Base-by-base conservation (phyloP, 805 yeast species). In the Zygosaccharomyces kombuchaensis region DNA sequence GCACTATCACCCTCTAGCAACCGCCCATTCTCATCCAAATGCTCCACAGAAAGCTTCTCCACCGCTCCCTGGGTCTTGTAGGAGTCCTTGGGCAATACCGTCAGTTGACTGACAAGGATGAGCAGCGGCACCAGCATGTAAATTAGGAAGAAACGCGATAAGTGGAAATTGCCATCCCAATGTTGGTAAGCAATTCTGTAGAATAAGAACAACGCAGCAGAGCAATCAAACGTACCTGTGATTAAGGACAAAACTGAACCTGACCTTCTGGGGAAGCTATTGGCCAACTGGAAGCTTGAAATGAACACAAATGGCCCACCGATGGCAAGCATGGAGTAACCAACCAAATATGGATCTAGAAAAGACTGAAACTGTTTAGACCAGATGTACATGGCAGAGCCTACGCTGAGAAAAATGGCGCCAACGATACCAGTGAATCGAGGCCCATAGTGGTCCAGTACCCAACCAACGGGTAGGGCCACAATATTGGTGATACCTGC, bases 241-340 rank as follows among this genome's bases (percentile, higher is more conserved):
- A 90, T 68, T 13, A 87, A 66, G 0, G 96, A 96, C 53, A 89
- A 68, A 16, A 89, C 73, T 37, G 86, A 74, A 0, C 96, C 96
- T 3, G 95, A 84, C 56, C 78, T 79, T 34, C 77, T 76, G 2
- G 96, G 96, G 67, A 89, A 87, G 22, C 86, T 77, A 62, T 89
- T 90, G 6, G 96, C 86, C 62, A 90, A 72, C 59, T 90, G 97
- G 74, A 90, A 89, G 50, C 88, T 80, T 13, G 95, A 83, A 47
- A 91, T 89, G 62, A 87, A 90, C 16, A 85, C 90, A 68, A 90
- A 89, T 8, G 98, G 98, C 4, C 98, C 97, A 6, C 96, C 96
- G 46, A 88, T 70, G 0, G 96, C 96, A 19, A 90, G 70, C 12
- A 77, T 64, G 2, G 84, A 70, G 63, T 87, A 91, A 0, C 97